Evolutionary conservation across 495 filamentous ascomycete genomes (phyloP).

Genomic region (Aspergillus sclerotioniger): DNA sequence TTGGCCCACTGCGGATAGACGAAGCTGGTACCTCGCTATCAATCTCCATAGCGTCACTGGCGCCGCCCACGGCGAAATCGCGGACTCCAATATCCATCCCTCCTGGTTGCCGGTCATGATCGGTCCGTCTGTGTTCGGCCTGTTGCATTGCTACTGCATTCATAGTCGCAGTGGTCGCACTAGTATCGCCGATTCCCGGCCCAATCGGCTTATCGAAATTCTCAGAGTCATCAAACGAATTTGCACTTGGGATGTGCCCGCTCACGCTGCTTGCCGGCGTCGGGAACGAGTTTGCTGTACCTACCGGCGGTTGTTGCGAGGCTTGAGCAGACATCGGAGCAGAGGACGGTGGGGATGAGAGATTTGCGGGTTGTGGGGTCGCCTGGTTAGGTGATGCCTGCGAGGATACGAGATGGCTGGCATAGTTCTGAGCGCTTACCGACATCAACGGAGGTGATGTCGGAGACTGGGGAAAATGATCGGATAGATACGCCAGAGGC

Average conservation of each 20-base stretch:
- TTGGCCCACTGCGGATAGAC: conserved; percentile 25
- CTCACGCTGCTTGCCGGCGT: conserved; percentile 49
- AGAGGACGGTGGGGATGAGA: conserved; percentile 46
- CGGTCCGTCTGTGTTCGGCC: conserved; percentile 34
- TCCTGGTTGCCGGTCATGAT: conserved; percentile 36
- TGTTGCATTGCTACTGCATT: conserved; percentile 21
- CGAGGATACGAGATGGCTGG: conserved; percentile 44
- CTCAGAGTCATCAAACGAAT: conserved; percentile 34
- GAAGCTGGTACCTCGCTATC: conserved; percentile 25
- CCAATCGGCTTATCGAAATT: conserved; percentile 30
- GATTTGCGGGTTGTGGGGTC: conserved; percentile 38
- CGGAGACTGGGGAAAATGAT: conserved; percentile 45
- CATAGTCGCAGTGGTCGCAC: conserved; percentile 14
- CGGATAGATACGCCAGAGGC: conserved; percentile 29
- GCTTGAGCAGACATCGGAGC: conserved; percentile 47
- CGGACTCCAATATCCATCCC: conserved; percentile 20
- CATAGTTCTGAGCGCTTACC: conserved; percentile 50
- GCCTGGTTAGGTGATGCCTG: conserved; percentile 48
- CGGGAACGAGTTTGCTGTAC: conserved; percentile 43
- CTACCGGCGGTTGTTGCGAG: conserved; percentile 45
- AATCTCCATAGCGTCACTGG: conserved; percentile 41
- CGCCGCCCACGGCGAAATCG: conserved; percentile 27
- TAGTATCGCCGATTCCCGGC: conserved; percentile 22
- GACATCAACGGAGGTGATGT: conserved; percentile 55
- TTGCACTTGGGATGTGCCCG: conserved; percentile 31